Conservation (phyloP, 176 grass and related monocot species). For the Oryza longistaminata region DNA sequence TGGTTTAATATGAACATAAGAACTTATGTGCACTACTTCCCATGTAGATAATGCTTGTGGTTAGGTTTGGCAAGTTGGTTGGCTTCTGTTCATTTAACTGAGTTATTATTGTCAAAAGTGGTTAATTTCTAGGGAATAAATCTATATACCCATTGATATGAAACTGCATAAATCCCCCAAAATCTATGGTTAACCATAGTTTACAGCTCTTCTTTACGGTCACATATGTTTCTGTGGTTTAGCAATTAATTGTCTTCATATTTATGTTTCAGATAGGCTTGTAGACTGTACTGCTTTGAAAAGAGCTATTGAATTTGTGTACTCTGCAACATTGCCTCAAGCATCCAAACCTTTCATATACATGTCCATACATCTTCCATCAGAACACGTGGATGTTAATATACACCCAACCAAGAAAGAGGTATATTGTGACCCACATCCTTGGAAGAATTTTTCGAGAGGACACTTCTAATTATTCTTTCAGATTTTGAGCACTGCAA, state of each 20-base stretch:
- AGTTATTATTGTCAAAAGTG: background rate
- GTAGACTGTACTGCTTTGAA: constrained; percentile 89
- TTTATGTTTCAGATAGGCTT: constrained; percentile 67
- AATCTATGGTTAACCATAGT: background rate
- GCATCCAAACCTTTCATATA: constrained; percentile 98
- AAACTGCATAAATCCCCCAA: constrained; percentile 4
- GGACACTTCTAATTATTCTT: background rate
- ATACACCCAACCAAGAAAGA: constrained; percentile 98
- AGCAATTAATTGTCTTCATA: constrained; percentile 21
- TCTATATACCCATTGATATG: background rate
- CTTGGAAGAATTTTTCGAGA: background rate
- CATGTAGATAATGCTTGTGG: constrained; percentile 1
- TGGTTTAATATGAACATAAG: constrained; percentile 7
- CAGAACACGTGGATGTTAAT: constrained; percentile 92
- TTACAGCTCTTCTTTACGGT: background rate
- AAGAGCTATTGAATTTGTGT: constrained; percentile 87
- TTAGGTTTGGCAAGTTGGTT: constrained; percentile 1
- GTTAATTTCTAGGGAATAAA: background rate
- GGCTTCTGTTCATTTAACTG: constrained; percentile 10
- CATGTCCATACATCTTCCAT: constrained; percentile 90
- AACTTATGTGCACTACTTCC: background rate
- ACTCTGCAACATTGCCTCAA: constrained; percentile 84
- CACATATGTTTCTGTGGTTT: constrained; percentile 29
- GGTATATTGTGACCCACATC: constrained; percentile 43
- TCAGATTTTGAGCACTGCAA: constrained; percentile 4